Base-by-base conservation (phyloP, 306 rosid genomes). In the Senna tora region DNA sequence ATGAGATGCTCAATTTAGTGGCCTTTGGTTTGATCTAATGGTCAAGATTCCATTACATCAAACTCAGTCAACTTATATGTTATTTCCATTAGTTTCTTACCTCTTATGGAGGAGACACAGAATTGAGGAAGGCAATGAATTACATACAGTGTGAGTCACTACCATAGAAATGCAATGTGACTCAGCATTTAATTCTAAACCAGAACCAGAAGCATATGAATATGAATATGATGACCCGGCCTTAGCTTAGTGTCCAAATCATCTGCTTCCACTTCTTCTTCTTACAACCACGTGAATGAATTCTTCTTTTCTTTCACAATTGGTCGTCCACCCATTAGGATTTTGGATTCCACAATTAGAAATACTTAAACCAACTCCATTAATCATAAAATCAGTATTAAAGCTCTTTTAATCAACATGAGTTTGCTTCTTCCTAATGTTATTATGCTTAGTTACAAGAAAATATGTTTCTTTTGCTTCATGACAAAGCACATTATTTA, bases 1-100 rank as follows among this genome's bases (percentile, higher is more conserved):
- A 84, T 82, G 71, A 71, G 87, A 87, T 87, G 74, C 87, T 57
- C 12, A 33, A 20, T 65, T 72, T 50, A 75, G 81, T 82, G 92
- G 72, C 83, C 68, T 52, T 73, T 63, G 63, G 69, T 25, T 56
- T 65, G 30, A 15, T 30, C 73, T 42, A 30, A 55, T 30, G 71
- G 83, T 77, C 87, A 62, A 78, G 69, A 84, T 82, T 79, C 77
- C 67, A 46, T 54, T 54, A 25, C 30, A 58, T 74, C 75, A 51
- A 76, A 20, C 51, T 45, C 71, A 4, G 66, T 71, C 78, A 75
- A 74, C 20, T 25, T 25, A 25, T 25, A 25, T 25, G 30, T 30
- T 6, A 33, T 36, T 50, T 54, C 77, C 62, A 60, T 57, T 52
- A 66, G 33, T 56, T 49, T 43, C 52, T 52, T 59, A 50, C 74